Evolutionary conservation across 768 basidiomycete genomes (phyloP), one percentile per base, ranked within the genome.

Genomic region (Myochromella boudieri): DNA sequence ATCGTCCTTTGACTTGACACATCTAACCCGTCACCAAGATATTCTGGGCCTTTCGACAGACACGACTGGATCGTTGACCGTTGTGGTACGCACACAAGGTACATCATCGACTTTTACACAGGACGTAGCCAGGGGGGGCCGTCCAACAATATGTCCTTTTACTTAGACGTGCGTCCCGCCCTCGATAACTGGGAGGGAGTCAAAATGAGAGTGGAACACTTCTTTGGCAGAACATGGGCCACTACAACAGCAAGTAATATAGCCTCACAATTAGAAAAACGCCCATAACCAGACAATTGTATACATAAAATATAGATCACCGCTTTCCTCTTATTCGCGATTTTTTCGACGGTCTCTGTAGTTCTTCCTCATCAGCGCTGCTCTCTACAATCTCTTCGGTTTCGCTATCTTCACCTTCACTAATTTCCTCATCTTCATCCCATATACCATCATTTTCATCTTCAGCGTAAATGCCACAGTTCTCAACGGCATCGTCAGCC

Each of bases 101-200:
- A 99, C 70, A 83, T 99, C 49, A 97, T 99, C 59, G 97, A 99
- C 68, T 99, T 98, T 68, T 99, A 99, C 71, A 88, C 90, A 3
- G 95, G 95, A 14, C 81, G 81, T 26, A 70, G 65, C 36, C 59
- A 70, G 20, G 70, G 65, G 10, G 57, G 79, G 9, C 58, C 72
- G 1, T 65, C 72, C 18, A 74, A 70, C 48, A 77, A 80, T 46
- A 67, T 90, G 11, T 91, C 93, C 0, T 98, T 99, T 68, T 95
- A 85, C 67, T 79, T 99, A 20, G 97, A 99, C 57, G 93, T 89
- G 14, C 79, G 97, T 33, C 97, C 97, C 1, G 95, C 97, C 6
- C 63, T 98, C 38, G 95, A 98, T 61, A 90, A 74, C 54, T 95
- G 89, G 91, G 95, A 95, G 60, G 91, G 89, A n/a, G 74, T 91